phyloP scores from a whole-genome alignment of 2,329 filamentous ascomycete species.

The Cladorrhinum sp. region DNA sequence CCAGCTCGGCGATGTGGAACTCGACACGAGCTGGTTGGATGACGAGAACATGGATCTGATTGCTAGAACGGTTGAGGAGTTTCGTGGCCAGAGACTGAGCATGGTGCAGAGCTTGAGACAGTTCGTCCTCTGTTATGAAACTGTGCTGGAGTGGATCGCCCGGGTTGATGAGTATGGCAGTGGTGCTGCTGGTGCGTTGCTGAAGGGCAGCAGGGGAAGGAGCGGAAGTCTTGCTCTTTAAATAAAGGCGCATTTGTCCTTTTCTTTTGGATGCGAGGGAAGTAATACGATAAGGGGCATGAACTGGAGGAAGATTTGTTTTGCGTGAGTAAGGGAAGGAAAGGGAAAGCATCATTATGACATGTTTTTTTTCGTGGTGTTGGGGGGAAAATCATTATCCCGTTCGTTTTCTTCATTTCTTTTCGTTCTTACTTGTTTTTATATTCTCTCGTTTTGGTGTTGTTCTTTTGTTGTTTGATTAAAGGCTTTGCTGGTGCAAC shows the following conservation, averaged over 20 bases:
- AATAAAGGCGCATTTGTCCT: background rate
- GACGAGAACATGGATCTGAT: constrained; percentile 75
- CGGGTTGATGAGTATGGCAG: constrained; percentile 41
- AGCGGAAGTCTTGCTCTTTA: constrained; percentile 34
- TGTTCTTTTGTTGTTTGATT: no score
- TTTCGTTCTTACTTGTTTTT: no score
- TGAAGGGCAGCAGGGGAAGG: constrained; percentile 27
- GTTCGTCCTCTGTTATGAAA: constrained; percentile 96
- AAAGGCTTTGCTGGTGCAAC: no score
- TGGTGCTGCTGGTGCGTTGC: background rate
- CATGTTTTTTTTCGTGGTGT: no score
- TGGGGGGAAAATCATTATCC: no score
- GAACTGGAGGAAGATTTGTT: no score
- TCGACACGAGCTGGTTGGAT: constrained; percentile 63
- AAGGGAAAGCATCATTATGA: no score
- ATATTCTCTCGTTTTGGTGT: no score
- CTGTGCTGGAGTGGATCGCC: constrained; percentile 80
- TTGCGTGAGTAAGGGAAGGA: no score
- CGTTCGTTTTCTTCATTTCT: no score
- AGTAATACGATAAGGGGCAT: no score
- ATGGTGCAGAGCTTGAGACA: constrained; percentile 96
- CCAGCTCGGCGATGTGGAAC: background rate
- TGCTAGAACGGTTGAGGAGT: constrained; percentile 84
- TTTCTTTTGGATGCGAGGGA: no score
- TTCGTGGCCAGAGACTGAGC: constrained; percentile 80